Conservation (phyloP, 106 monocot genomes). For the Allium cepa region DNA sequence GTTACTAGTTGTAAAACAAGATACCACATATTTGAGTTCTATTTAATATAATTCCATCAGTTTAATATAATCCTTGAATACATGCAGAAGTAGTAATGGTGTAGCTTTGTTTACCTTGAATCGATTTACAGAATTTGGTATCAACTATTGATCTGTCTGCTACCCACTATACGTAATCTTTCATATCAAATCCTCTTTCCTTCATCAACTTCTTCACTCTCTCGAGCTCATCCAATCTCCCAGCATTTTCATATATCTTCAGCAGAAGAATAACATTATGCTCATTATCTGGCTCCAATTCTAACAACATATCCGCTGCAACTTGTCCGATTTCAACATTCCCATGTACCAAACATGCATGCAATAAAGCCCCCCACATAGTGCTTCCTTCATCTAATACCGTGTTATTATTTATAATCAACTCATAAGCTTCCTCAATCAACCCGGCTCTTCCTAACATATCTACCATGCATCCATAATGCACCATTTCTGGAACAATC, state of each 20-base stretch:
- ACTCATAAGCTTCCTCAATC: constrained; percentile 52
- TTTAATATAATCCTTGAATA: too few species aligned
- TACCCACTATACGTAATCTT: background rate
- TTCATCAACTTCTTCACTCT: constrained; percentile 53
- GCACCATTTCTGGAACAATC: constrained; percentile 53
- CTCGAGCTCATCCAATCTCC: constrained; percentile 37
- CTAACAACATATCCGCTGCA: constrained; percentile 58
- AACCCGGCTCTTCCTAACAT: constrained; percentile 71
- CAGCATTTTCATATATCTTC: constrained; percentile 40
- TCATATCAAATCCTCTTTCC: constrained; percentile 42
- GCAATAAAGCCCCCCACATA: constrained; percentile 68
- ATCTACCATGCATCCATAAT: constrained; percentile 78
- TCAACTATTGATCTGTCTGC: too few species aligned
- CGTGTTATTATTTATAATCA: constrained; percentile 18
- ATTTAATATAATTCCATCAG: too few species aligned
- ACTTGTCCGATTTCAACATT: constrained; percentile 44
- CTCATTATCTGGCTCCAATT: constrained; percentile 79
- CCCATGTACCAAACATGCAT: constrained; percentile 56
- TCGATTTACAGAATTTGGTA: too few species aligned
- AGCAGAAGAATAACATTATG: constrained; percentile 72
- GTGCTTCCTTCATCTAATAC: constrained; percentile 43
- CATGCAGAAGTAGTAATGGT: too few species aligned
- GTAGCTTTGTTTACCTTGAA: too few species aligned
- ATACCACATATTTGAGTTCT: too few species aligned
- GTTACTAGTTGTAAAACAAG: too few species aligned